These are phyloP conservation scores for Colletotrichum graminicola DNA, from an alignment of 2,329 filamentous ascomycete species.

Conservation along the genomic window DNA sequence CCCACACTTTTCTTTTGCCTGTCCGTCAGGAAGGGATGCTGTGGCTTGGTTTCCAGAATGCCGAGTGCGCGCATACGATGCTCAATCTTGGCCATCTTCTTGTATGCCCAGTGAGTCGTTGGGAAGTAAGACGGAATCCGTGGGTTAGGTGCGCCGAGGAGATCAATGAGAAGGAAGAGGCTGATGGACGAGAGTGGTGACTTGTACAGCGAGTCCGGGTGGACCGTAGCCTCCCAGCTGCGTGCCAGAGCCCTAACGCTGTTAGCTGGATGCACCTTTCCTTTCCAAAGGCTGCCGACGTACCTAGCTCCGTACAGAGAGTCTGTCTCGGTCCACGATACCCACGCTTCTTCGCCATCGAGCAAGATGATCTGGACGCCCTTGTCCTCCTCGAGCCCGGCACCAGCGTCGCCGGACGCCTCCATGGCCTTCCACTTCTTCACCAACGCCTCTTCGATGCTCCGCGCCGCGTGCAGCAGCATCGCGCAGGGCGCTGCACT, in stretches of 20 bases:
- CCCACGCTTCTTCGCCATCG: conserved; percentile 95
- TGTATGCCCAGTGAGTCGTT: conserved; percentile 94
- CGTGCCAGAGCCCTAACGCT: conserved; percentile 75
- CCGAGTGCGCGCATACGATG: conserved; percentile 75
- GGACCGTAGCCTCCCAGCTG: conserved; percentile 78
- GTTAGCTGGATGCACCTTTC: conserved; percentile 9
- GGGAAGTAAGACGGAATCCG: conserved; percentile 87
- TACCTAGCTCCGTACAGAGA: conserved; percentile 90
- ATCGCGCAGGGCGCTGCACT: conserved; percentile 96
- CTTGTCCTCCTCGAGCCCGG: conserved; percentile 77
- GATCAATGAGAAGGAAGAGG: conserved; percentile 91
- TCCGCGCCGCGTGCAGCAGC: conserved; percentile 86
- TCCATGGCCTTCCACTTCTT: conserved; percentile 84
- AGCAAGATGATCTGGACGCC: conserved; percentile 91
- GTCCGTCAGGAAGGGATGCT: conserved; percentile 75
- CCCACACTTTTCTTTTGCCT: conserved; percentile 61
- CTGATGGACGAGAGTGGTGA: conserved; percentile 83
- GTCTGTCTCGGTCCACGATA: conserved; percentile 82
- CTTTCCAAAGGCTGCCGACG: neutral
- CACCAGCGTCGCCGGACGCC: conserved; percentile 64
- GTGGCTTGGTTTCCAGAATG: conserved; percentile 71
- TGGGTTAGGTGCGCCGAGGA: conserved; percentile 79
- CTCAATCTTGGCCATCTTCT: conserved; percentile 80
- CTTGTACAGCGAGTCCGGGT: conserved; percentile 81
- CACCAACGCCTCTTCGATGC: conserved; percentile 82